Base-by-base conservation (phyloP, 208 protist species). In the Crithidia acanthocephali region DNA sequence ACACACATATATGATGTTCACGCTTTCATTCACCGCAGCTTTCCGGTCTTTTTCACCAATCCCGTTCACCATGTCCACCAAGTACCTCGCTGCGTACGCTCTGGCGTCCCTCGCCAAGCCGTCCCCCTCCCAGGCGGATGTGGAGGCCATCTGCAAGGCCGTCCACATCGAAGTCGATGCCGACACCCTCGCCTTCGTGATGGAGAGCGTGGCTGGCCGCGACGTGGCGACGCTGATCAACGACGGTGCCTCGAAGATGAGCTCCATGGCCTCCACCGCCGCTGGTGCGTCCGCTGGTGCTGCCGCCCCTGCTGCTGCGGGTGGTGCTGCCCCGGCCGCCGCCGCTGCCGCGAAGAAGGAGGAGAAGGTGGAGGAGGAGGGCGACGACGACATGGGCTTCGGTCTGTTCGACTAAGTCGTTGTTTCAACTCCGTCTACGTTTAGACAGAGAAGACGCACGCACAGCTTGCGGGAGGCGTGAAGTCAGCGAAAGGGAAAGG, bases 61-160 rank as follows among this genome's bases (percentile, higher is more conserved):
- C 40, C 58, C 35, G 13, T 45, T 68, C 59, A 76, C 37, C 55
- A 95, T 95, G 90, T 93, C 90, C 60, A 84, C 92, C 76, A 97
- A 93, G 74, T 94, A 95, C 90, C 84, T 97, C 79, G 93, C 95
- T 72, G 95, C 95, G 53, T 98, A 95, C 86, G 88, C 93, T 48
- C 80, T 98, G 60, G 88, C 86, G 59, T 92, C 85, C 32, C 90
- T 98, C 22, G 63, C 57, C 74, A 94, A 95, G 51, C 74, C 86
- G 51, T 68, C 67, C 53, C 95, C 95, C 35, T 88, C 83, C 65
- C 66, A 81, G 42, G 85, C 79, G 53, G 90, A 97, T 61, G 81
- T 98, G 58, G 84, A 92, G 85, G 76, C 73, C 37, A 94, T 98
- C 77, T 91, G 93, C 87, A 88, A 92, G 76, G 71, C 92, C 48